Base-by-base conservation (phyloP, 2,329 filamentous ascomycete species). In the Colletotrichum sp. region DNA sequence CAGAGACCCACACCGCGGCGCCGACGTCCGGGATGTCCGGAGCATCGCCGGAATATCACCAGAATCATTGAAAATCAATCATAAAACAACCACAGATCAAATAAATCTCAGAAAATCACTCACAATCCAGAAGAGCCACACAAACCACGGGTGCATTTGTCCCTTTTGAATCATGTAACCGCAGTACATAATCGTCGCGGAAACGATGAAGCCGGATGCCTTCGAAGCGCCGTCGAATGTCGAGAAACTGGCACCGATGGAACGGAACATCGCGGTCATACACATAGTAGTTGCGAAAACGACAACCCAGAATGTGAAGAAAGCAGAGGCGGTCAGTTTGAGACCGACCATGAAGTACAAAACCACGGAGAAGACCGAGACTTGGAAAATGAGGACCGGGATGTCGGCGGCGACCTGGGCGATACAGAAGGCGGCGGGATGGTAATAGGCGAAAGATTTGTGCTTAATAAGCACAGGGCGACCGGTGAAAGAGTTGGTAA, bases 341-440 rank as follows among this genome's bases (percentile, higher is more conserved):
- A 94, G 83, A 0, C 90, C 90, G 16, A 89, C 89, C 91, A 94
- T 92, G 78, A 92, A 94, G 83, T 94, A 94, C 1, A 92, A 77
- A 0, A 92, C 86, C 0, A 94, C 8, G 3, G 88, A 86, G 78
- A 94, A 94, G 1, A 80, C 83, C 0, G 88, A 87, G 18, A 93
- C 86, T 79, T 94, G 92, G 77, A 92, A 87, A 0, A 92, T 71
- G 1, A 92, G 79, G 6, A 93, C 85, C 0, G 91, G 89, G 15
- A 93, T 85, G 68, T 93, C 87, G 6, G 91, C 87, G 0, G 88
- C 81, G 49, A 90, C 88, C 76, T 90, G 88, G 3, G 90, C 89
- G 39, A 92, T 80, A 87, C 94, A 85, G 91, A 90, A 89, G 1
- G 88, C 88, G 3, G 88, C 89, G 0, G 91, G 91, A 66, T 92